Evolutionary conservation across 352 stramenopile genomes (phyloP), one percentile per base, ranked within the genome.

Genomic region (Phytophthora pistaciae): DNA sequence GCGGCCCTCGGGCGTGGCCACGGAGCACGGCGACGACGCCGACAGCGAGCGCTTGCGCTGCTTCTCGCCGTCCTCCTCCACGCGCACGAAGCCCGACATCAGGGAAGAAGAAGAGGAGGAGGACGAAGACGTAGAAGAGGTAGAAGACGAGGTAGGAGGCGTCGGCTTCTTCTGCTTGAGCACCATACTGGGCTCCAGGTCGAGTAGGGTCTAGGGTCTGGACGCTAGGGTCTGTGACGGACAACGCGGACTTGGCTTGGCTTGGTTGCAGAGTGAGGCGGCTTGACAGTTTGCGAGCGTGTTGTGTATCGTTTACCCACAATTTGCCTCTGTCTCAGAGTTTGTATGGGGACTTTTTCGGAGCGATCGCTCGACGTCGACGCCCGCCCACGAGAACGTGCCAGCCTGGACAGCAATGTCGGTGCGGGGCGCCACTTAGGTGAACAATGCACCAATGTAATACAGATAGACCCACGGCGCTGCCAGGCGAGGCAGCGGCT

Each of bases 11-110:
- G 66, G 64, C 23, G 67, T 72, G 23, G 67, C 64, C 7, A 77
- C 62, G 9, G 73, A 70, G 49, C 60, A 75, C 1, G 70, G 55
- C 11, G 73, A 75, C 3, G 66, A 64, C n/a, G 73, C 38, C 1
- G 69, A 72, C 6, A 76, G 64, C 13, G 70, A 74, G n/a, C 70
- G 65, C 29, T 78, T 72, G 50, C 63, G 64, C 25, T 79, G 67
- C n/a, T 80, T 79, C 60, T 79, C 74, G 10, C 72, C 68, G 57
- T 83, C 75, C 46, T 87, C 79, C 50, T 89, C 82, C 25, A 89
- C 82, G 56, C 82, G 82, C 40, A 89, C 75, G 29, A 89, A 89
- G 21, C 82, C 82, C 13, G 79, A 76, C 65, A 89, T 80, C 7
- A 66, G 27, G 1, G 65, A 56, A 1, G 29, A 33, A 11, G 36